These are phyloP conservation scores for Akanthomyces lecanii DNA, from an alignment of 2,329 filamentous ascomycete species.

Conservation along the genomic window DNA sequence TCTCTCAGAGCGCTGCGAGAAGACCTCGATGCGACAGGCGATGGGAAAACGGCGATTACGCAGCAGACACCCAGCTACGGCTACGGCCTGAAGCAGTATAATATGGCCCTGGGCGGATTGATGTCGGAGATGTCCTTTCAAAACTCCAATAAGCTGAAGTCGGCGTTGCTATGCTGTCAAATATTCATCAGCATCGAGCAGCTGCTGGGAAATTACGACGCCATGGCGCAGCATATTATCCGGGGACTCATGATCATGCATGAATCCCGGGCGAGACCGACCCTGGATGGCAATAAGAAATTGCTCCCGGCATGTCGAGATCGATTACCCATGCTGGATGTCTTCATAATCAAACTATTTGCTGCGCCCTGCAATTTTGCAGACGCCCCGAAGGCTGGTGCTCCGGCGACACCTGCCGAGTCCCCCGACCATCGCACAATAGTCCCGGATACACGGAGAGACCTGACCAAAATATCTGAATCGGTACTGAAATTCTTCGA, in stretches of 20 bases:
- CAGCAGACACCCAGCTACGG: conserved; percentile 30
- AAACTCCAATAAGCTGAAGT: conserved; percentile 29
- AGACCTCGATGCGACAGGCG: conserved; percentile 33
- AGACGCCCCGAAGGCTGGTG: conserved; percentile 24
- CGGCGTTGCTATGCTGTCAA: conserved; percentile 43
- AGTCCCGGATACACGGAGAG: conserved; percentile 34
- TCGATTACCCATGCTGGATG: conserved; percentile 36
- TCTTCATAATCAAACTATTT: conserved; percentile 41
- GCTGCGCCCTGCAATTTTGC: conserved; percentile 39
- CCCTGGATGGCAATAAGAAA: conserved; percentile 23
- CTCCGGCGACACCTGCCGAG: conserved; percentile 21
- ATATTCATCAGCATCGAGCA: conserved; percentile 46
- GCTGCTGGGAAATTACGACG: conserved; percentile 35
- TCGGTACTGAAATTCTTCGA: conserved; percentile 31
- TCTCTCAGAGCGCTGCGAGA: conserved; percentile 38
- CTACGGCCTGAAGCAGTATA: conserved; percentile 40
- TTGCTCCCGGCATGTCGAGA: conserved; percentile 30
- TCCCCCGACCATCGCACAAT: conserved; percentile 28
- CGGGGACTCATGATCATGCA: conserved; percentile 41
- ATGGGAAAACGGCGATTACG: conserved; percentile 22
- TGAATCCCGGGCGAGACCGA: conserved; percentile 36
- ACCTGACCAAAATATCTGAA: conserved; percentile 31
- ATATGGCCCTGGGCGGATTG: conserved; percentile 37
- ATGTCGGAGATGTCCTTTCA: conserved; percentile 35
- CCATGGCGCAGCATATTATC: conserved; percentile 41